Base-by-base conservation (phyloP, 2,329 filamentous ascomycete genomes). In the Aspergillus proliferans region DNA sequence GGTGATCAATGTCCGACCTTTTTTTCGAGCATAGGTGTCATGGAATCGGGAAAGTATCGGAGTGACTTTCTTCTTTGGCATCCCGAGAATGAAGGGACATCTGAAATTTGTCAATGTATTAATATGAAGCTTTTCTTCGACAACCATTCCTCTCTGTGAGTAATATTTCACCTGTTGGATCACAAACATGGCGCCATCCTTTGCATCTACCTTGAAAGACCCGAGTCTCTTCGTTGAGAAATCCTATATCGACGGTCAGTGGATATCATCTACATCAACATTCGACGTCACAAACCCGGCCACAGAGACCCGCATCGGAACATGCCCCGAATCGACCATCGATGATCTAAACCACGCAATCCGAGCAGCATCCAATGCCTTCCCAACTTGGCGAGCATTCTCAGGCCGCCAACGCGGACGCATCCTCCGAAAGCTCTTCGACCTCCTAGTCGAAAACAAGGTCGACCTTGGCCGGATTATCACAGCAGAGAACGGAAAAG, bases 171-270 rank as follows among this genome's bases (percentile, higher is more conserved):
- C 22, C 5, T 22, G 2, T 22, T 22, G 22, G 1, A 22, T 3
- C 5, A 4, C 22, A 22, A 22, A 22, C 22, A 22, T 22, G 42
- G 42, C 42, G 8, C 28, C 21, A 21, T 21, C 40, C 18, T 43
- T 43, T n/a, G 18, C 40, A 43, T 21, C 40, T 6, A 26, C 3
- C n/a, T 36, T 90, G 62, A 85, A 82, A 60, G 86, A 90, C 58
- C 81, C 81, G 14, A 86, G 84, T 21, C 80, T 96, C 50, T 79
- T 96, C 62, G 95, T 92, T 74, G 81, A 84, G 55, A 79, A 88
- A 63, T 71, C 82, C 64, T 95, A 89, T 65, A 83, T 96, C 61
- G 88, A 96, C 65, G 91, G 91, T 61, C 79, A 93, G 79, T 96
- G 90, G 87, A 80, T 92, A 52, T 77, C 80, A 58, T 87, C 90